These are phyloP conservation scores for Trichomonascaceae sp. DNA, from an alignment of 1,139 yeast genomes.

Conservation along the genomic window DNA sequence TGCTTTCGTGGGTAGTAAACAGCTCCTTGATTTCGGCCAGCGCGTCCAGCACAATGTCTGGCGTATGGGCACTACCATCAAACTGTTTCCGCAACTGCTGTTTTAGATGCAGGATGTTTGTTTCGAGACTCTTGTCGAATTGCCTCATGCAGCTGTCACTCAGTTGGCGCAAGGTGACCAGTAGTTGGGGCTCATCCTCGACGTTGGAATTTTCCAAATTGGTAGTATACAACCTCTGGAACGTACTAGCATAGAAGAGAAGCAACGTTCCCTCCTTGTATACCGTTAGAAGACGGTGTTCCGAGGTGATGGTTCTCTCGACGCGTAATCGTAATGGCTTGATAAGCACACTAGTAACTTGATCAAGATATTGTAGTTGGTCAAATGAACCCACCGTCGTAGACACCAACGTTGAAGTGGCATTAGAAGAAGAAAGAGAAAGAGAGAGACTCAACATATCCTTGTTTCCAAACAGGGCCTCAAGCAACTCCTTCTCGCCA, in stretches of 20 bases:
- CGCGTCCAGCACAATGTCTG: conserved; percentile 24
- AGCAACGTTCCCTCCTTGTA: conserved; percentile 51
- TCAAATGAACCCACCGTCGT: conserved; percentile 18
- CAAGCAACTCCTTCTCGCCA: conserved; percentile 70
- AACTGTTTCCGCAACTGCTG: no score
- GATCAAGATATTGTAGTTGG: conserved; percentile 18
- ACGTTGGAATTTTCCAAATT: not conserved
- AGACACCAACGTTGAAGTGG: conserved; percentile 13
- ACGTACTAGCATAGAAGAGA: conserved; percentile 58
- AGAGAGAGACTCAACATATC: conserved; percentile 7
- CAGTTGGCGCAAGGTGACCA: conserved; percentile 16
- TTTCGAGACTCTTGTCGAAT: conserved; percentile 19
- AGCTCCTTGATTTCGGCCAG: conserved; percentile 23
- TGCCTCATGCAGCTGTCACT: conserved; percentile 18
- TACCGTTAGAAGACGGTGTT: conserved; percentile 41
- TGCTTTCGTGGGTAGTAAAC: conserved; percentile 24
- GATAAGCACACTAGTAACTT: conserved; percentile 37
- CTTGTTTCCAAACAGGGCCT: conserved; percentile 32
- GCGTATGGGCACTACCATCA: conserved; percentile 26
- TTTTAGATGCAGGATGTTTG: no score
- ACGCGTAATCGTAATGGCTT: conserved; percentile 39
- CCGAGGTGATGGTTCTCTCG: conserved; percentile 58
- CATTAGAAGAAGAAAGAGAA: not conserved
- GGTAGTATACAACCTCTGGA: conserved; percentile 29
- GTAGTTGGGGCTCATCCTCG: conserved; percentile 11